A percentile compares a stretch with the other conserved stretches of the same genome.
Evolutionary conservation across 345 rosid species (phyloP).

Genomic region (Brassica rapa): DNA sequence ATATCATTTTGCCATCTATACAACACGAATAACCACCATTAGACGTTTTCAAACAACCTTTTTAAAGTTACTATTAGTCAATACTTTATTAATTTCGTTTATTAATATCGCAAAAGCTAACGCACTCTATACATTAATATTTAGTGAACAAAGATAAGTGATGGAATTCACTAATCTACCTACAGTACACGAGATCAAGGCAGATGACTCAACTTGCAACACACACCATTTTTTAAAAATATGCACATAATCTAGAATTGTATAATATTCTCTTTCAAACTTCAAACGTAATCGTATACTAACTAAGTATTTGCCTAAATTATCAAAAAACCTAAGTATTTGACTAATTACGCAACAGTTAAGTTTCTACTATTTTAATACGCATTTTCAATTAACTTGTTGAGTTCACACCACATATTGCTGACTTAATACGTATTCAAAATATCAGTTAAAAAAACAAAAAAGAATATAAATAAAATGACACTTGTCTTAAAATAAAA

Average conservation of each 20-base stretch:
- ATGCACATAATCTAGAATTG: background rate
- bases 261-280: background rate
- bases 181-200: slow-evolving; percentile 6
- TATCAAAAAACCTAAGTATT: background rate
- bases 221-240: background rate
- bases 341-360: background rate
- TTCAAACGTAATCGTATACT: background rate
- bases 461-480: background rate
- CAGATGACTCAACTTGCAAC: slow-evolving; percentile 22
- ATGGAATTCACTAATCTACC: background rate
- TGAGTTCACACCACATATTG: background rate
- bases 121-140: background rate
- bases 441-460: background rate
- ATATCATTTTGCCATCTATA: background rate
- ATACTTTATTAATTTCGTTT: background rate
- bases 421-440: background rate
- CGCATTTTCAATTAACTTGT: background rate
- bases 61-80: background rate
- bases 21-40: background rate
- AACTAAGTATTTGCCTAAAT: background rate
- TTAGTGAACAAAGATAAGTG: background rate
- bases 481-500: background rate
- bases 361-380: background rate
- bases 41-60: background rate
- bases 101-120: background rate